Evolutionary conservation across 2,329 filamentous ascomycete species (phyloP).

Genomic region (Trichoderma simmonsii): DNA sequence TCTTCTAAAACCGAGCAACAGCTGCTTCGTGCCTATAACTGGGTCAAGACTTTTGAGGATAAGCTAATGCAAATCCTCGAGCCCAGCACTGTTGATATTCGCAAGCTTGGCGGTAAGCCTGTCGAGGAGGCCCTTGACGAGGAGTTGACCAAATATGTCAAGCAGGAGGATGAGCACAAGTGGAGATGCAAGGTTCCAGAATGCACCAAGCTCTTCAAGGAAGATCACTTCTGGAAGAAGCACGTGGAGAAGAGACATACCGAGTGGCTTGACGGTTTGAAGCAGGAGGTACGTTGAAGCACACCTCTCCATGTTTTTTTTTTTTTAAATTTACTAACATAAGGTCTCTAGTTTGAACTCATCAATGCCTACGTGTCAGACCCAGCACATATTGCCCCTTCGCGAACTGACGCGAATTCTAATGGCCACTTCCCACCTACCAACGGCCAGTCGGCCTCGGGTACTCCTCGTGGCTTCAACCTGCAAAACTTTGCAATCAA

Average conservation of each 20-base stretch:
- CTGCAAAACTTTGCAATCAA: conserved; percentile 67
- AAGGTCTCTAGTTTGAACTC: conserved; percentile 64
- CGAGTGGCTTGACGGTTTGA: conserved; percentile 79
- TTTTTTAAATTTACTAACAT: conserved; percentile 15
- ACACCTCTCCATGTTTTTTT: no score
- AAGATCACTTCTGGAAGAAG: conserved; percentile 95
- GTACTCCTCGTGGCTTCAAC: conserved; percentile 90
- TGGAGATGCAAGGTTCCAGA: conserved; percentile 96
- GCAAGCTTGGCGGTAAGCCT: conserved; percentile 85
- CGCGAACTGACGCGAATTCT: conserved; percentile 87
- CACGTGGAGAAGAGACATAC: conserved; percentile 93
- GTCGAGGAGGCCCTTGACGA: conserved; percentile 83
- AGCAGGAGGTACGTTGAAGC: conserved; percentile 73
- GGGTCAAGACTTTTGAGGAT: conserved; percentile 98
- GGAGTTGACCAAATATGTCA: conserved; percentile 82
- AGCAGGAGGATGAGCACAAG: conserved; percentile 96
- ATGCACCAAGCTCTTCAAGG: conserved; percentile 96
- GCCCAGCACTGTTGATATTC: conserved; percentile 80
- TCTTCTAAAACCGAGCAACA: conserved; percentile 83
- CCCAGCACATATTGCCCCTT: conserved; percentile 89
- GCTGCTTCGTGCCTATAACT: conserved; percentile 91
- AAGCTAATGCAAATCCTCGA: conserved; percentile 92
- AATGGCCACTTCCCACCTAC: conserved; percentile 90
- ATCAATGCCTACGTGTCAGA: conserved; percentile 95
- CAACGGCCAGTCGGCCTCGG: conserved; percentile 70